A percentile compares a stretch with the other conserved stretches of the same genome.
Conservation (phyloP, 108 stramenopile genomes). For the Craspedostauros australis region DNA sequence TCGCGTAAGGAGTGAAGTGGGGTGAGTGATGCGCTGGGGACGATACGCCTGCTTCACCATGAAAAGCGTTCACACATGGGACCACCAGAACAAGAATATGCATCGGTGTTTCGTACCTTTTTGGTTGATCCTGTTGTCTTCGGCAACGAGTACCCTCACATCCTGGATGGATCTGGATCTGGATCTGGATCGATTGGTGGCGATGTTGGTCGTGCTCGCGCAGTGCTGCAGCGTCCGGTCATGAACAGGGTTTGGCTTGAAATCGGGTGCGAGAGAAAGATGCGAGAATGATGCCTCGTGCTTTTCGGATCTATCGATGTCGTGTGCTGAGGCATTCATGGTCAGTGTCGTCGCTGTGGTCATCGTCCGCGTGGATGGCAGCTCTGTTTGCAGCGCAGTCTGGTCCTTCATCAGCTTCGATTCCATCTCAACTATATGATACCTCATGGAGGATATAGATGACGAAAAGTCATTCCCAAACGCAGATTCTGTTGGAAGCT, state of each 20-base stretch:
- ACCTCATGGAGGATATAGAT: too few relatives aligned
- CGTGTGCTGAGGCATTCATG: not conserved
- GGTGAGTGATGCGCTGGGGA: conserved; percentile 1
- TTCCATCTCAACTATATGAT: too few relatives aligned
- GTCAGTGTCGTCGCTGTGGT: not conserved
- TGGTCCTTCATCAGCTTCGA: too few relatives aligned
- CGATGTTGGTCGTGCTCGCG: not conserved
- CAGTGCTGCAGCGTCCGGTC: not conserved
- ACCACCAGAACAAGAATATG: not conserved
- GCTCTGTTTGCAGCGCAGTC: too few relatives aligned
- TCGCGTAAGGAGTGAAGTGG: too few relatives aligned
- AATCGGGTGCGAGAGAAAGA: too few relatives aligned
- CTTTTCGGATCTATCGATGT: too few relatives aligned
- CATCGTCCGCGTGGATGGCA: not conserved
- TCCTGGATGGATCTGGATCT: not conserved
- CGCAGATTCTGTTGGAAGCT: too few relatives aligned
- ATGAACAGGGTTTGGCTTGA: not conserved
- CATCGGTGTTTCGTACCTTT: conserved; percentile 11
- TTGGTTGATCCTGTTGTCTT: conserved; percentile 35
- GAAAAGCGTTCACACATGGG: not conserved
- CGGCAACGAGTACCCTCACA: conserved; percentile 21
- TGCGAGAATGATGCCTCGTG: not conserved
- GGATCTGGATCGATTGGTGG: not conserved
- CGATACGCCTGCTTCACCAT: not conserved
- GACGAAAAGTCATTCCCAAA: not conserved